Base-by-base conservation (phyloP, 1,139 yeast genomes). In the Debaryomyces robertsiae region DNA sequence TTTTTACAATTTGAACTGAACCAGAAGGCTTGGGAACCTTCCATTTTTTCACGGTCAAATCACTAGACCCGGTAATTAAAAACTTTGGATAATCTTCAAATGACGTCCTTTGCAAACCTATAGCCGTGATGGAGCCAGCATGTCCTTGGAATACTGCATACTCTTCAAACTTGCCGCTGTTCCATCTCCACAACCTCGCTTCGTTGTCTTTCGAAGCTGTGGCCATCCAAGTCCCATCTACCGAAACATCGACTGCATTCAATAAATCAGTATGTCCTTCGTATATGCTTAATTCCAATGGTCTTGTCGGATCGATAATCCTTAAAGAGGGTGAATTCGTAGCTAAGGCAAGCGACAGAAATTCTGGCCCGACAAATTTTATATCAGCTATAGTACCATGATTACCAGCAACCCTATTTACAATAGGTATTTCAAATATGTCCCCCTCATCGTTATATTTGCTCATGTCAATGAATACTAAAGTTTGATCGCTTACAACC, bases 381-480 rank as follows among this genome's bases (percentile, higher is more conserved):
- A 89, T 76, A 56, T 89, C 98, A 6, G 97, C 95, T 54, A 93
- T 83, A 27, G 94, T 94, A 46, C 97, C 98, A 62, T 93, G 96
- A 60, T 91, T 90, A 53, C 98, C 98, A 1, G 96, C 95, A 49
- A 90, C 73, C 34, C 81, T 72, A 40, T 80, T 71, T 9, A 63
- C 50, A 3, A 79, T 58, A 9, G 76, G 72, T 7, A 86, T 62
- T 13, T 57, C 61, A 13, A 52, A 58, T n/a, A 58, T 51, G 5
- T 59, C 57, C 13, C 53, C 41, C 11, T 47, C 52, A 10, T 58
- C 45, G 13, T 60, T 57, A 6, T 61, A 53, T 7, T 40, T 41
- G n/a, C 47, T 32, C 13, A 73, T 45, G 45, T 77, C 76, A 13
- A 83, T 49, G 52, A 82, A 77, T 27, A 79, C 73, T 19, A 91